Evolutionary conservation across 2,329 filamentous ascomycete species (phyloP).

Genomic region (Diaporthe sp.): DNA sequence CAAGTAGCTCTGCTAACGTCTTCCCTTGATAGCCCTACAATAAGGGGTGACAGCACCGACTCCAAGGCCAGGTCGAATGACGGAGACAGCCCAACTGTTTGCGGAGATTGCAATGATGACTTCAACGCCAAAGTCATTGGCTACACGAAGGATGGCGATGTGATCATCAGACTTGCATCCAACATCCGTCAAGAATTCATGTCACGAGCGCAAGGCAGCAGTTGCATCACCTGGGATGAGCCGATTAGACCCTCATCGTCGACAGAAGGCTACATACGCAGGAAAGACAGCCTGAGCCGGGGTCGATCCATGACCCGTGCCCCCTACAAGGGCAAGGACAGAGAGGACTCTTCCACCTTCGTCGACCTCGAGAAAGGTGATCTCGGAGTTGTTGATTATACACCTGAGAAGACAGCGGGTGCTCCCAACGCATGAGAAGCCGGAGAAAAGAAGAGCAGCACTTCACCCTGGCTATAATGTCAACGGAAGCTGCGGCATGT

Average conservation of each 20-base stretch:
- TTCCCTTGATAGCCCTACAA: constrained; percentile 16
- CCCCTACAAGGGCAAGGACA: constrained; percentile 37
- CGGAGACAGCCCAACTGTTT: constrained; percentile 1
- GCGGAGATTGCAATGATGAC: constrained; percentile 12
- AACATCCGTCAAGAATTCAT: constrained; percentile 22
- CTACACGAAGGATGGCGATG: constrained; percentile 34
- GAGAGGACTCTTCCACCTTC: constrained; percentile 25
- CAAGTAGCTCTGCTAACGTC: background rate
- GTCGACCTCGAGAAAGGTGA: background rate
- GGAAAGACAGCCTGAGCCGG: constrained; percentile 18
- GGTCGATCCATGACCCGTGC: constrained; percentile 22
- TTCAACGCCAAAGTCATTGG: constrained; percentile 35
- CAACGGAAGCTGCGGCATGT: background rate
- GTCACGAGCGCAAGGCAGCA: background rate
- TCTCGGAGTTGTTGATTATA: background rate
- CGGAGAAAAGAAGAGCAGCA: background rate
- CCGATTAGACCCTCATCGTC: background rate
- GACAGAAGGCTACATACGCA: constrained; percentile 2
- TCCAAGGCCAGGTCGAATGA: constrained; percentile 15
- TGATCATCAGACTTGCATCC: constrained; percentile 31
- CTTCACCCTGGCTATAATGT: background rate
- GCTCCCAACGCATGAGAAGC: background rate
- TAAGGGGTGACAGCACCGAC: constrained; percentile 27
- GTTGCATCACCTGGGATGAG: constrained; percentile 32
- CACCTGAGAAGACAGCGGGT: background rate